A percentile compares a stretch with the other conserved stretches of the same genome.
Conservation (phyloP, 495 filamentous ascomycete genomes). For the Podospora sp. region DNA sequence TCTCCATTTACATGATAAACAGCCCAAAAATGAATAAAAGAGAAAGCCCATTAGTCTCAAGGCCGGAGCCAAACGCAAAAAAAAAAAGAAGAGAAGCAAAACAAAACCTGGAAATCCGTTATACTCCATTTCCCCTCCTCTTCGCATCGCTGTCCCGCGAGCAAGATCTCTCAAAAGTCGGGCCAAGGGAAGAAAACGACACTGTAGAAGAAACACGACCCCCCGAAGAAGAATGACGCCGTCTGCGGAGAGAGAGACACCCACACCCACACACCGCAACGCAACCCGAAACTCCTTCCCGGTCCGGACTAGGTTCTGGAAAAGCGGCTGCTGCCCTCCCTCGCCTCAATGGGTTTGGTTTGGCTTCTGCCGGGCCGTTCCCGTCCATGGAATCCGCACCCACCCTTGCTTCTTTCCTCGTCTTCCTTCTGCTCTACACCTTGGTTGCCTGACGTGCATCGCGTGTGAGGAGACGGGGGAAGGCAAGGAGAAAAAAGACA, state of each 20-base stretch:
- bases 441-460: slow-evolving; percentile 9
- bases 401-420: not conserved
- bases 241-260: not conserved
- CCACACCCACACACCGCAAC: not conserved
- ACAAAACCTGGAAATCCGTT: not conserved
- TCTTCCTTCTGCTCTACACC: not conserved
- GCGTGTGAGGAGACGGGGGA: not conserved
- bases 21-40: not conserved
- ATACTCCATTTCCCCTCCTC: slow-evolving; percentile 4
- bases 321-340: not conserved
- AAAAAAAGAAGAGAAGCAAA: slow-evolving; percentile 1
- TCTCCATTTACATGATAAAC: not conserved
- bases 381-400: not conserved
- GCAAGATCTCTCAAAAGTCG: slow-evolving; percentile 2
- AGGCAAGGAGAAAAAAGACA: not conserved
- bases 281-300: slow-evolving; percentile 3
- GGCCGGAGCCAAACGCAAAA: not conserved
- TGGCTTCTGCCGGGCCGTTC: slow-evolving; percentile 5
- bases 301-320: not conserved
- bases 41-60: not conserved
- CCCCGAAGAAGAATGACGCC: not conserved
- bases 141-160: slow-evolving; percentile 3
- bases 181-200: slow-evolving; percentile 15
- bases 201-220: slow-evolving; percentile 15
- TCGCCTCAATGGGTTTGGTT: not conserved